Evolutionary conservation across 805 yeast genomes (phyloP).

Genomic region (Suhomyces sp.): DNA sequence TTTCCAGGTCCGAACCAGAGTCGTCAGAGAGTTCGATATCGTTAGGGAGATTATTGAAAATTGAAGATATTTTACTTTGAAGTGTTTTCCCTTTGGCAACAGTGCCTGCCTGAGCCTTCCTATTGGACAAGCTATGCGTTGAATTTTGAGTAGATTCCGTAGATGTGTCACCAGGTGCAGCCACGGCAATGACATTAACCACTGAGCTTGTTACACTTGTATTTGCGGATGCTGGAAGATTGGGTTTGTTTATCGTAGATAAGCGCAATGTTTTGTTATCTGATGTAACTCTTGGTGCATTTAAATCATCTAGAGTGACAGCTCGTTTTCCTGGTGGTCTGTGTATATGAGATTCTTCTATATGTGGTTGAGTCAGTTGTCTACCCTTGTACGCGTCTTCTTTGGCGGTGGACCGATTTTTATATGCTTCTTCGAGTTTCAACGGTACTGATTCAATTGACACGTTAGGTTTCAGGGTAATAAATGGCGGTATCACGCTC

Average conservation of each 20-base stretch:
- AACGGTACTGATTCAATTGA: too few species aligned
- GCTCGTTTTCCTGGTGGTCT: constrained; percentile 1
- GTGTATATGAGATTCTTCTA: too few species aligned
- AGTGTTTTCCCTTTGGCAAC: constrained; percentile 15
- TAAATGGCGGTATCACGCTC: too few species aligned
- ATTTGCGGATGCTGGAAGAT: constrained; percentile 19
- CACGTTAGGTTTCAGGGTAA: too few species aligned
- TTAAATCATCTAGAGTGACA: constrained; percentile 4
- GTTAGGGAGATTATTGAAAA: constrained; percentile 46
- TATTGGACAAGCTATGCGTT: too few species aligned
- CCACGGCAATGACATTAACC: constrained; percentile 31
- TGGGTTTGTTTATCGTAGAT: constrained; percentile 22
- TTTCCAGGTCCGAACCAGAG: constrained; percentile 43
- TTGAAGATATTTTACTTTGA: constrained; percentile 35
- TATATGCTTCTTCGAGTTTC: too few species aligned
- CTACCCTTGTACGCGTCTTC: too few species aligned
- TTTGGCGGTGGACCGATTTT: too few species aligned
- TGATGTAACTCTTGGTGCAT: constrained; percentile 32
- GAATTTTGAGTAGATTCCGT: too few species aligned
- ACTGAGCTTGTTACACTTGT: constrained; percentile 33
- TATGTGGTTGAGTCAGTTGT: too few species aligned
- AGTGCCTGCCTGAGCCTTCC: not conserved
- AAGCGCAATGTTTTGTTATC: constrained; percentile 35
- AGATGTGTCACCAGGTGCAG: constrained; percentile 10
- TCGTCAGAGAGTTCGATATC: constrained; percentile 48